Base-by-base conservation (phyloP, 2,329 filamentous ascomycete genomes). In the Westerdykella ornata region DNA sequence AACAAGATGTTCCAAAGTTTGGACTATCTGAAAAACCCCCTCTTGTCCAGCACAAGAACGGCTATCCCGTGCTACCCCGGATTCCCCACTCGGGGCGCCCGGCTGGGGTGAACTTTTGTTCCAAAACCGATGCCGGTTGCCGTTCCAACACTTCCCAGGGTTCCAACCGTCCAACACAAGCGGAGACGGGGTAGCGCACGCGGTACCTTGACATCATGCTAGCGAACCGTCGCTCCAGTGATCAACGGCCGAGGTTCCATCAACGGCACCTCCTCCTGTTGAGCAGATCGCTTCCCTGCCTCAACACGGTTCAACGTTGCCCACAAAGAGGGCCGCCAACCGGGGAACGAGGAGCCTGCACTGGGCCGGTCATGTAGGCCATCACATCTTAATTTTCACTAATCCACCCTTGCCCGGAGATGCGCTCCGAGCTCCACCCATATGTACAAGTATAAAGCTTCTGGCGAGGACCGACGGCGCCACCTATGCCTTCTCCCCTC, bases 401-500 rank as follows among this genome's bases (percentile, higher is more conserved):
- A 6, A 37, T 19, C 20, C 36, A 40, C 14, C 42, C 36, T 39
- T 14, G 32, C 37, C 31, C 36, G 39, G 43, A 44, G 34, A 41
- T 40, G 26, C 30, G 40, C 18, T 28, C 33, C 28, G 35, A 41
- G 35, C 31, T 45, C 22, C 12, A 11, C 22, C 22, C 22, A 9
- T 11, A 26, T 38, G 42, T 48, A 31, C n/a, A n/a, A n/a, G 44
- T 53, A 47, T 47, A 47, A 47, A 47, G 42, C 39, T 47, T 26
- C 30, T 43, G 39, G 26, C 32, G 35, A 37, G 14, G 37, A 30
- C 39, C 39, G 5, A 33, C 30, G 30, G 14, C 36, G 28, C 33
- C 35, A 12, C 31, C 36, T 22, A 40, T 19, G 32, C 35, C 22
- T 6, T 32, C 28, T 31, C 33, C 13, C 17, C 18, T 37, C 19